Conservation (phyloP, 331 rosid genomes). For the Ulmus americana region DNA sequence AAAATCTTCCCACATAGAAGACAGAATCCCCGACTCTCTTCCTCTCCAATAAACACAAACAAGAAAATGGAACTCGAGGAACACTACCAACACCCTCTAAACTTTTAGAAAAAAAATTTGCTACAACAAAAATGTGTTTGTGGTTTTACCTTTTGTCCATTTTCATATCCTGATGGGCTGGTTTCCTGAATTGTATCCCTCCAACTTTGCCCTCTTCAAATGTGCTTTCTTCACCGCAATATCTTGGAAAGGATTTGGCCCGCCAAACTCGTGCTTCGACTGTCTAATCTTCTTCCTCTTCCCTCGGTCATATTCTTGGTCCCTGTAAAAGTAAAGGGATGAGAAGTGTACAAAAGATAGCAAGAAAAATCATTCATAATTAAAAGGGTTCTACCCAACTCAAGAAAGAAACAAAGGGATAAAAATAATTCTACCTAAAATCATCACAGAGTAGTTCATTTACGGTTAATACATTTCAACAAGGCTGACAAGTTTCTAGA, state of each 20-base stretch:
- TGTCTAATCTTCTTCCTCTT: conserved; percentile 68
- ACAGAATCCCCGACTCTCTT: conserved; percentile 24
- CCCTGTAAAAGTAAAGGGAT: conserved; percentile 43
- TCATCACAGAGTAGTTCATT: neutral
- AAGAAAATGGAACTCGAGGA: conserved; percentile 21
- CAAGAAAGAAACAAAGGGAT: too few relatives aligned
- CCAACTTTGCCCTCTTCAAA: conserved; percentile 39
- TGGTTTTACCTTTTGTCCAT: conserved; percentile 5
- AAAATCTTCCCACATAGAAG: conserved; percentile 20
- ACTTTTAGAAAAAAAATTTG: conserved; percentile 20
- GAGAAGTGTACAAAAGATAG: neutral
- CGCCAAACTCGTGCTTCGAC: conserved; percentile 41
- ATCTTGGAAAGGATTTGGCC: conserved; percentile 72
- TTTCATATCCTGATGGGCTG: conserved; percentile 68
- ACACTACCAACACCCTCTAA: conserved; percentile 20
- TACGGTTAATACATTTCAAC: neutral
- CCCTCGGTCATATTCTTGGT: conserved; percentile 80
- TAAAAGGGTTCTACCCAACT: too few relatives aligned
- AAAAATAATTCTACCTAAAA: neutral
- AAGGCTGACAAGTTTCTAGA: neutral
- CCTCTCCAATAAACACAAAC: conserved; percentile 21
- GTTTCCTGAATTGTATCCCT: conserved; percentile 45
- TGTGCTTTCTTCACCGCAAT: conserved; percentile 43
- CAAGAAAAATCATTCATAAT: neutral
- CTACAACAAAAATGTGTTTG: conserved; percentile 11